Conservation (phyloP, 192 early-diverging fungal species). For the Rhizoclosmatium globosum region DNA sequence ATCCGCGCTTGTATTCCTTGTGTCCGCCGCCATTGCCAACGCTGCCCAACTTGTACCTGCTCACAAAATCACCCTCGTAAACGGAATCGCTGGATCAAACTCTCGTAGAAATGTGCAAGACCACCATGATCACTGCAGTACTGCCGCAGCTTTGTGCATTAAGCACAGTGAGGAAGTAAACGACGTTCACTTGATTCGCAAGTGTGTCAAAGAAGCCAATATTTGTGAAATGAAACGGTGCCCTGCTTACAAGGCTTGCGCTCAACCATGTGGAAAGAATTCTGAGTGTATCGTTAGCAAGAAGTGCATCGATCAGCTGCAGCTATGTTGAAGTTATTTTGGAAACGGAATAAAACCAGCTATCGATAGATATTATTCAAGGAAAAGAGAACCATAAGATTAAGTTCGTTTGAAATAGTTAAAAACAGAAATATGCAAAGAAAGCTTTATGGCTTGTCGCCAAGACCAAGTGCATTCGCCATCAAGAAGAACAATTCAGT, state of each 20-base stretch:
- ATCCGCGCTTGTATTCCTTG: not conserved
- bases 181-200: not conserved
- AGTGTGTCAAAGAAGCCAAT: not conserved
- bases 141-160: not conserved
- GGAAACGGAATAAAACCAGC: too few species aligned
- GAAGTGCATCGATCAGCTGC: too few species aligned
- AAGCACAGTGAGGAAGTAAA: not conserved
- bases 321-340: not conserved
- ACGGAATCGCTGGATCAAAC: not conserved
- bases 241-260: conserved; percentile 35
- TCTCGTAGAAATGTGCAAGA: not conserved
- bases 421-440: not conserved
- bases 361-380: too few species aligned
- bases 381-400: too few species aligned
- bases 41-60: not conserved
- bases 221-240: not conserved
- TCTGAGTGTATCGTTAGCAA: too few species aligned
- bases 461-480: conserved; percentile 48
- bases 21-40: not conserved
- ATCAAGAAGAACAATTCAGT: conserved; percentile 53
- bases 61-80: not conserved
- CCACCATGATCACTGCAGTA: not conserved
- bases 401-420: too few species aligned
- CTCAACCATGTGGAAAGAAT: too few species aligned
- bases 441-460: conserved; percentile 8